Evolutionary conservation across 2,329 filamentous ascomycete species (phyloP).

Genomic region (Podosphaera fusca): DNA sequence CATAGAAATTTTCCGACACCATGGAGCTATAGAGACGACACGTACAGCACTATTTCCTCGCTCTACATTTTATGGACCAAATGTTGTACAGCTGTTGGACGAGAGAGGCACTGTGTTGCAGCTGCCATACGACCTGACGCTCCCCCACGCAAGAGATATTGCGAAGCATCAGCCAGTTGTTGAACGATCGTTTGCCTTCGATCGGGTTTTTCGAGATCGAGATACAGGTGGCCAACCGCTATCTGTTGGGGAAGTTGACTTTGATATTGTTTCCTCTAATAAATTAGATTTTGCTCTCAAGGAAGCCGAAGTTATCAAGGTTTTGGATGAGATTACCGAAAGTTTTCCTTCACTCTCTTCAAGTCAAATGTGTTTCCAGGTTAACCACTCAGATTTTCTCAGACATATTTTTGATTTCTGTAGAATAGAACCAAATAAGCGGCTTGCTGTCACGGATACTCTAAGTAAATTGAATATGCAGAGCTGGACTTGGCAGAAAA

Average conservation of each 20-base stretch:
- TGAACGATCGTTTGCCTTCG: conserved; percentile 67
- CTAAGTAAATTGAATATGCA: conserved; percentile 73
- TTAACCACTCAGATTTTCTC: conserved; percentile 73
- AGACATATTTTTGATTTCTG: conserved; percentile 81
- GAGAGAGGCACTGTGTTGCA: conserved; percentile 71
- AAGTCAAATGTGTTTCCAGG: conserved; percentile 61
- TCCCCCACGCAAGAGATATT: conserved; percentile 68
- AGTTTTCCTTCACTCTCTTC: conserved; percentile 54
- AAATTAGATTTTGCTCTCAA: conserved; percentile 65
- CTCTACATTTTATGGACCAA: conserved; percentile 51
- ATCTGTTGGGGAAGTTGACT: conserved; percentile 76
- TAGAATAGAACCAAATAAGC: conserved; percentile 45
- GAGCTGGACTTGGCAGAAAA: conserved; percentile 60
- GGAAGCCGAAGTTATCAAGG: conserved; percentile 84
- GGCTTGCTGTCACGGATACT: conserved; percentile 54
- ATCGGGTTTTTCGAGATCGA: conserved; percentile 63
- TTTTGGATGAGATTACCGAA: conserved; percentile 71
- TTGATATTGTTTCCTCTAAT: conserved; percentile 77
- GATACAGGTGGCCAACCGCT: conserved; percentile 59
- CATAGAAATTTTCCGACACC: conserved; percentile 58
- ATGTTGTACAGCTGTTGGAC: conserved; percentile 62
- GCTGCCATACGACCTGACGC: conserved; percentile 77
- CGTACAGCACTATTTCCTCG: conserved; percentile 60
- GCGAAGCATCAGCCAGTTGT: conserved; percentile 47
- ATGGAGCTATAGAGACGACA: conserved; percentile 66